Evolutionary conservation across 108 stramenopile species (phyloP).

Genomic region (Skeletonema tropicum): DNA sequence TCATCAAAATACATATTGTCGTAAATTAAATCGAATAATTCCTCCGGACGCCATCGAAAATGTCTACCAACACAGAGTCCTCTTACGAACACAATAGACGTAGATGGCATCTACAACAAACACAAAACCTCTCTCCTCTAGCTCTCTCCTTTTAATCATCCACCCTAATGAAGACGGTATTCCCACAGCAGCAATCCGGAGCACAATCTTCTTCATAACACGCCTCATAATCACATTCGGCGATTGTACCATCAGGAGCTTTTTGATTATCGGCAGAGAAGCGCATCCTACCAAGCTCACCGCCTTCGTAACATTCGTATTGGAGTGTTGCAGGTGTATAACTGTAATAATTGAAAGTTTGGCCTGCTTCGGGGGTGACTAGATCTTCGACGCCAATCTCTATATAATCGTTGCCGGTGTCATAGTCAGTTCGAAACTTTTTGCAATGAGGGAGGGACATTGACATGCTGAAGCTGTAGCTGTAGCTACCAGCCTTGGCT

Average conservation of each 20-base stretch:
- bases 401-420: neutral
- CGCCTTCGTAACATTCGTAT: neutral
- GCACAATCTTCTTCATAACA: neutral
- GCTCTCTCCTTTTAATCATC: neutral
- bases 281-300: neutral
- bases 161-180: neutral
- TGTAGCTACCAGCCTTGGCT: neutral
- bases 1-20: too few species aligned
- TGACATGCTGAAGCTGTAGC: neutral
- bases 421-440: neutral
- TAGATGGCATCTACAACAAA: neutral
- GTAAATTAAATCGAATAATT: too few species aligned
- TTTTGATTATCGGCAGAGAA: neutral
- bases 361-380: neutral
- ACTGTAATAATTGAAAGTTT: neutral
- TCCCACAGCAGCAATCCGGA: neutral
- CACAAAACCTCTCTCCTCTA: neutral
- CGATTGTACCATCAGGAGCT: neutral
- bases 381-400: neutral
- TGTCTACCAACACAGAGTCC: neutral
- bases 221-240: neutral
- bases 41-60: neutral
- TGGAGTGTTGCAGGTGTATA: neutral
- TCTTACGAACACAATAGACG: neutral
- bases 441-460: neutral